phyloP scores from a whole-genome alignment of 345 rosid species.

The Brassica cretica region DNA sequence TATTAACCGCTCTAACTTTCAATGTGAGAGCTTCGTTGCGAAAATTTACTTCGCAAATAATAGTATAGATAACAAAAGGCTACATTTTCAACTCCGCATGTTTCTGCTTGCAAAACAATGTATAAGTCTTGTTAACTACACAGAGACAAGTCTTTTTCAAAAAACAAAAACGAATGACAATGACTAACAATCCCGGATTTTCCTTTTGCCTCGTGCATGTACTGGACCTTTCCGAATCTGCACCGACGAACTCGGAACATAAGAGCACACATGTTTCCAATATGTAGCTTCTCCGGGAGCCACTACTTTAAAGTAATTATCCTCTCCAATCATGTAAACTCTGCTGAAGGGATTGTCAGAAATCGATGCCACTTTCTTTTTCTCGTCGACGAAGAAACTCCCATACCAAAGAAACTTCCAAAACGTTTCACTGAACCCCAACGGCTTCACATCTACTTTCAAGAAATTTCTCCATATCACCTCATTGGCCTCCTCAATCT shows the following conservation, averaged over 20 bases:
- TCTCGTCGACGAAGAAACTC: background rate
- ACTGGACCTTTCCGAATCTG: background rate
- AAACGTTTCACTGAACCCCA: background rate
- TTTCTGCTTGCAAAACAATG: no score
- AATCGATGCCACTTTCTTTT: background rate
- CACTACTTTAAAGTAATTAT: background rate
- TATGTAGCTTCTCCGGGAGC: background rate
- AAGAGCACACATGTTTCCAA: background rate
- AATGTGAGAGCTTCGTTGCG: no score
- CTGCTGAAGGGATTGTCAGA: background rate
- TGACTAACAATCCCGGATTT: background rate
- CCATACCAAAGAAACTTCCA: background rate
- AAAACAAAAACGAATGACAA: background rate
- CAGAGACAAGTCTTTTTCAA: background rate
- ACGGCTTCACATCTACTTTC: background rate
- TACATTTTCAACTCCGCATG: no score
- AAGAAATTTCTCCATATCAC: background rate
- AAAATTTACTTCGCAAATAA: no score
- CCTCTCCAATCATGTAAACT: background rate
- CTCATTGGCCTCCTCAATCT: background rate
- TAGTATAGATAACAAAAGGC: no score
- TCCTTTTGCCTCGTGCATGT: background rate
- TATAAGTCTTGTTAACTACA: background rate
- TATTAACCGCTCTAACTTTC: no score
- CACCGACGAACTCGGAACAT: conserved; percentile 1